Percentiles rank a stretch among this genome's conserved stretches.
Conservation (phyloP, 2,329 filamentous ascomycete species). For the Colletotrichum sidae region DNA sequence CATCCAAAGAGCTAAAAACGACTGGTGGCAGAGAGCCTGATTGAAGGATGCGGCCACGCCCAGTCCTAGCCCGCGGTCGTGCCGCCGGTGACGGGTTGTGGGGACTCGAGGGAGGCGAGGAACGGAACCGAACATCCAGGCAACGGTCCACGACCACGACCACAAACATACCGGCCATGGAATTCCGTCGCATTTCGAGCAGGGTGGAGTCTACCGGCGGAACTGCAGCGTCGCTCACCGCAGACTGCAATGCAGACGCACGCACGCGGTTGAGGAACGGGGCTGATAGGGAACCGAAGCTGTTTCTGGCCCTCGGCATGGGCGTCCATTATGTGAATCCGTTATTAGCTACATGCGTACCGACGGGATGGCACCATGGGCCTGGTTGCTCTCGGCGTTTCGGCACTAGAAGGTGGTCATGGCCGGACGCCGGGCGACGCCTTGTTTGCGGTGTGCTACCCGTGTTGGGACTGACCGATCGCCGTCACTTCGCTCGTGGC, state of each 20-base stretch:
- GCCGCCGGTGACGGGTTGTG: constrained; percentile 7
- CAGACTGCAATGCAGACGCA: neutral
- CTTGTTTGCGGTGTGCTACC: too few species aligned
- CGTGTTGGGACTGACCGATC: too few species aligned
- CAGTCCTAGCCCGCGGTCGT: constrained; percentile 1
- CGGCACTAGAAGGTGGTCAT: neutral
- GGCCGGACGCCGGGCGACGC: neutral
- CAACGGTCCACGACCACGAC: neutral
- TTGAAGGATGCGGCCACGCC: constrained; percentile 18
- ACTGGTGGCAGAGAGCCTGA: neutral
- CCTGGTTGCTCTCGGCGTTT: constrained; percentile 7
- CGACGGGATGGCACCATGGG: constrained; percentile 17
- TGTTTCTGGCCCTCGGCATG: neutral
- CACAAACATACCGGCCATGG: neutral
- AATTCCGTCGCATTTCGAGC: neutral
- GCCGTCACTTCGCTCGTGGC: too few species aligned
- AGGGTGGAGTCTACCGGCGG: neutral
- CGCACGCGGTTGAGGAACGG: constrained; percentile 1
- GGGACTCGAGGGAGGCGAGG: neutral
- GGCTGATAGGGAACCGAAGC: constrained; percentile 12
- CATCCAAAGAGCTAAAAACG: neutral
- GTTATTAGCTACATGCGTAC: constrained; percentile 12
- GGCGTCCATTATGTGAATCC: constrained; percentile 15
- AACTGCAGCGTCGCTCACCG: neutral
- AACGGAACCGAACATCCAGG: neutral